Base-by-base conservation (phyloP, 768 basidiomycete species). In the Mycena indigotica region DNA sequence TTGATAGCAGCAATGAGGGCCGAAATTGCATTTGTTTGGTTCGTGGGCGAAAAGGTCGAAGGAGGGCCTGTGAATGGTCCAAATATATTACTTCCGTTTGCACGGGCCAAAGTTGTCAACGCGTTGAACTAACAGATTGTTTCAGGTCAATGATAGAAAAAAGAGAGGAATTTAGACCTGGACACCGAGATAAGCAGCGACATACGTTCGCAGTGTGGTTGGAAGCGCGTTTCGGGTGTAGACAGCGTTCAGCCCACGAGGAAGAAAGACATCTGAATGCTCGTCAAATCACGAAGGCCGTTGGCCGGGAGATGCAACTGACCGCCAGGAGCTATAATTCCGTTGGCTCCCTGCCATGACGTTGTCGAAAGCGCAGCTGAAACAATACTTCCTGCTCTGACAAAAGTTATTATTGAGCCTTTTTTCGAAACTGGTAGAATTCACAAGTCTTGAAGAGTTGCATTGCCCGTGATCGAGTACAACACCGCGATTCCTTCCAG, bases 21-120 rank as follows among this genome's bases (percentile, higher is more conserved):
- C 46, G 46, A 24, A 26, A 48, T 48, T 6, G 46, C 46, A n/a
- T 48, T 26, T 5, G 46, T 48, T n/a, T 48, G 46, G 23, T 48
- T 48, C 24, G 12, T 26, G 13, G 21, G 6, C 24, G 6, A 25
- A 21, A 48, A 48, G 19, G 21, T 28, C 6, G 46, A 25, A 23
- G 46, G 5, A 12, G 46, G 46, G 24, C 46, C 46, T 13, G 15
- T n/a, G n/a, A 48, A 48, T 13, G 21, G 5, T 12, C 46, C 46
- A n/a, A 26, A 48, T 5, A 48, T 48, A 28, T 48, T 48, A n/a
- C 46, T 48, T 26, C 46, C 46, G 25, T n/a, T 48, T 48, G 46
- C 46, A 13, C 46, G 46, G 4, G 6, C 21, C 13, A 48, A 26
- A 28, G 46, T 48, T n/a, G 46, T 48, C 8, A 48, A 5, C 10